Evolutionary conservation across 176 grass and related monocot species (phyloP), one percentile per base, ranked within the genome.

Genomic region (Rhynchospora breviuscula): DNA sequence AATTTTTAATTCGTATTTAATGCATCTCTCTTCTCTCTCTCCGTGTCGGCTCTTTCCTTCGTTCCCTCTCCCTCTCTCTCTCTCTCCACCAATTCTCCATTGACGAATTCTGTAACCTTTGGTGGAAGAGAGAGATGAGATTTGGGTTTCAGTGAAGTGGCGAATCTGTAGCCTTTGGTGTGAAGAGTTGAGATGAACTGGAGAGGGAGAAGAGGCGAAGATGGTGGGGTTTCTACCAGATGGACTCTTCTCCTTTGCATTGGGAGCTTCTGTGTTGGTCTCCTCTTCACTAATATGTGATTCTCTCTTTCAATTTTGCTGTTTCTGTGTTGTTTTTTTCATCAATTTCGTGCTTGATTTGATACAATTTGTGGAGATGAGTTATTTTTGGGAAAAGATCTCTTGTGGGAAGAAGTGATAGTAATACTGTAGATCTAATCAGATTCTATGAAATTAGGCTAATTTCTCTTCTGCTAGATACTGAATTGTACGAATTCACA

Each of bases 251-350:
- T 97, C 87, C 87, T 97, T 85, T 97, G 95, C 87, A 85, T 92
- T 75, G 90, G 95, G 46, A 90, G 95, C 90, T 97, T 97, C 87
- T 89, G 49, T 89, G 81, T 94, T 75, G 95, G 92, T 49, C 86
- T 97, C 17, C 85, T 97, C 90, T 97, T 97, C 89, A 94, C 95
- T 64, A 85, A 88, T 81, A 92, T 90, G 95, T 97, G 14, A 85
- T 63, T 78, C 5, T 45, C 18, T 56, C 19, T 70, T 88, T 77
- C 52, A 17, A 68, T 82, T 67, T 48, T 52, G 62, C 33, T 40
- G 76, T 8, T 29, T 83, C 72, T 79, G 12, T 61, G 10, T 12
- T 58, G 80, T n/a, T n/a, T 91, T 67, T 80, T 59, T 57, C 12
- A 18, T 29, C 47, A 31, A 52, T 57, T 13, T 63, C 3, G 13